Conservation (phyloP, 371 early-diverging fungal genomes). For the Mortierella sp. region DNA sequence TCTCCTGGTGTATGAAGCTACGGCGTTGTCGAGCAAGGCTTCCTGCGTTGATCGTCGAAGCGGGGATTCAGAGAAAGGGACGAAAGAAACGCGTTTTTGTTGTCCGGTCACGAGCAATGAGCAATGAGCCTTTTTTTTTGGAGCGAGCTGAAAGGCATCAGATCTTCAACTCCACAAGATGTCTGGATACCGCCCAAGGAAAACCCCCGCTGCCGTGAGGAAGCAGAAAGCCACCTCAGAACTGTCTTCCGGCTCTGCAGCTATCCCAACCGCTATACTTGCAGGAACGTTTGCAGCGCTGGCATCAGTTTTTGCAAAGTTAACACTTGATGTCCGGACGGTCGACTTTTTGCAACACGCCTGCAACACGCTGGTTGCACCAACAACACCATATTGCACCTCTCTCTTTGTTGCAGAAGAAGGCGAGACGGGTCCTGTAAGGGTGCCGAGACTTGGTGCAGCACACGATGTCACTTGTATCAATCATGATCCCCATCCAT, state of each 20-base stretch:
- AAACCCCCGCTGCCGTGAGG: constrained; percentile 47
- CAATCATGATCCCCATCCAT: no score
- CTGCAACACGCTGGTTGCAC: constrained; percentile 36
- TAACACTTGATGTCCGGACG: constrained; percentile 70
- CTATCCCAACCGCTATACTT: constrained; percentile 43
- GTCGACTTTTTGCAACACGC: constrained; percentile 41
- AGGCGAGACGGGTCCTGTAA: constrained; percentile 52
- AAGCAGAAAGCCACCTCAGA: constrained; percentile 23
- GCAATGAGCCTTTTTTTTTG: no score
- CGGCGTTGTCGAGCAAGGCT: neutral
- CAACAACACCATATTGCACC: constrained; percentile 44
- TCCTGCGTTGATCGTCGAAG: no score
- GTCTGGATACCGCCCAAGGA: constrained; percentile 49
- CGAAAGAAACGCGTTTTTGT: neutral
- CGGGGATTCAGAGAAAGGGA: no score
- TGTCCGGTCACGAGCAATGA: no score
- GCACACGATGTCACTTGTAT: no score
- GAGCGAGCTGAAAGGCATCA: no score
- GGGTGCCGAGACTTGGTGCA: neutral
- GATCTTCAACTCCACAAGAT: constrained; percentile 4
- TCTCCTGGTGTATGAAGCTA: constrained; percentile 3
- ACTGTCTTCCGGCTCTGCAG: constrained; percentile 1
- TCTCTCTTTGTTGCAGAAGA: constrained; percentile 43
- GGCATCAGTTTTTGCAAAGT: constrained; percentile 82
- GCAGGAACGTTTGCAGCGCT: constrained; percentile 78